Percentiles rank a stretch among this genome's conserved stretches.
These are phyloP conservation scores for Cicer cuneatum DNA, from an alignment of 306 rosid genomes.

Conservation along the genomic window DNA sequence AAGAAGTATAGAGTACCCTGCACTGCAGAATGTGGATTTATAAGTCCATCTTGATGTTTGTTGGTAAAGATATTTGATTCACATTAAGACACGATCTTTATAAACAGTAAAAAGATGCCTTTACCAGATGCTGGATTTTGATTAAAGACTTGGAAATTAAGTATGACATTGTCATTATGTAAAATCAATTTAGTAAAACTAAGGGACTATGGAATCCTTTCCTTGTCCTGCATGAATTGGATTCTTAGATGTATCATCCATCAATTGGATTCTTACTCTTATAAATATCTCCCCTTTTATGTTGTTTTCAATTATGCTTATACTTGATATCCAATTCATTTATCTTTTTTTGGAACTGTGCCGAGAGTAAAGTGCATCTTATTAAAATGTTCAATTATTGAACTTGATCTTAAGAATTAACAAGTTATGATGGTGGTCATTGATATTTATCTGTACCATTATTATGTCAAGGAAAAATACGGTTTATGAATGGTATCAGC, in stretches of 20 bases:
- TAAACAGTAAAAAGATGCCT: neutral
- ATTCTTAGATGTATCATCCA: neutral
- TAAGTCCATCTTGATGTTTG: conserved; percentile 10
- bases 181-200: conserved; percentile 7
- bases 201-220: conserved; percentile 18
- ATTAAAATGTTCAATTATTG: conserved; percentile 7
- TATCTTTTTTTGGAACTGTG: neutral
- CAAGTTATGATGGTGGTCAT: neutral
- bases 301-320: neutral
- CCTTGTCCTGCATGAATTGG: neutral
- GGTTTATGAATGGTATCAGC: neutral
- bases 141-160: neutral
- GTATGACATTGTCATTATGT: neutral
- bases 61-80: neutral
- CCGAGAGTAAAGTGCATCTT: conserved; percentile 3
- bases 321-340: neutral
- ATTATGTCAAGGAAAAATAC: neutral
- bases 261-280: neutral
- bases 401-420: neutral
- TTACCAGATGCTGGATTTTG: conserved; percentile 19
- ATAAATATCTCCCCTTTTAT: neutral
- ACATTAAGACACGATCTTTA: neutral
- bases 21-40: conserved; percentile 15
- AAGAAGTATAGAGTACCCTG: conserved; percentile 12
- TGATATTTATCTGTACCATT: neutral